Percentiles rank a stretch among this genome's conserved stretches.
Conservation (phyloP, 23 red algal species). For the Gracilaria gracilis region DNA sequence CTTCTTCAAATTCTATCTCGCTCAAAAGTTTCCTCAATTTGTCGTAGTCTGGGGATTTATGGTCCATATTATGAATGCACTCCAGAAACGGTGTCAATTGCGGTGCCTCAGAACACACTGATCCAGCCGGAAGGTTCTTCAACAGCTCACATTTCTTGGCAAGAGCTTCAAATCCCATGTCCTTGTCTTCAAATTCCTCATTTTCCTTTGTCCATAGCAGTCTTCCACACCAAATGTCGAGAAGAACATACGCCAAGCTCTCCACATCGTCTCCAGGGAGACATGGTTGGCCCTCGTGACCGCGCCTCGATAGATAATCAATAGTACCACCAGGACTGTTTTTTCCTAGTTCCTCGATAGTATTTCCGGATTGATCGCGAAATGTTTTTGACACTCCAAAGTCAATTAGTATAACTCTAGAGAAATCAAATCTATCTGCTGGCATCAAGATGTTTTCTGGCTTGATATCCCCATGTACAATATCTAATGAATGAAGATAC, state of each 20-base stretch:
- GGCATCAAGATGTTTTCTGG: neutral
- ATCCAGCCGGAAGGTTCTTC: neutral
- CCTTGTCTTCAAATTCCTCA: neutral
- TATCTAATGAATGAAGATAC: neutral
- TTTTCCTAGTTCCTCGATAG: neutral
- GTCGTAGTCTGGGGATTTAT: neutral
- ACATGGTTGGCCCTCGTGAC: neutral
- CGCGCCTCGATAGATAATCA: neutral
- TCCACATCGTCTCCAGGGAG: slow-evolving; percentile 4
- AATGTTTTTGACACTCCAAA: neutral
- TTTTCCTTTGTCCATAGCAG: neutral
- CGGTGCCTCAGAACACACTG: neutral
- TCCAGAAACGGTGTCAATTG: neutral
- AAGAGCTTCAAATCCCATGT: neutral
- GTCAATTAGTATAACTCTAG: neutral
- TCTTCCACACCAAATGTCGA: neutral
- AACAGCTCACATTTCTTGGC: neutral
- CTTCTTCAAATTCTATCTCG: too few relatives aligned
- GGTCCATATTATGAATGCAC: neutral
- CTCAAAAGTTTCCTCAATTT: neutral
- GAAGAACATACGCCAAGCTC: slow-evolving; percentile 23
- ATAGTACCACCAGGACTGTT: neutral
- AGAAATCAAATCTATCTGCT: neutral
- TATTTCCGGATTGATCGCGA: neutral
- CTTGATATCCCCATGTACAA: slow-evolving; percentile 8